Conservation (phyloP, 768 basidiomycete species). For the Pholiota microspora region DNA sequence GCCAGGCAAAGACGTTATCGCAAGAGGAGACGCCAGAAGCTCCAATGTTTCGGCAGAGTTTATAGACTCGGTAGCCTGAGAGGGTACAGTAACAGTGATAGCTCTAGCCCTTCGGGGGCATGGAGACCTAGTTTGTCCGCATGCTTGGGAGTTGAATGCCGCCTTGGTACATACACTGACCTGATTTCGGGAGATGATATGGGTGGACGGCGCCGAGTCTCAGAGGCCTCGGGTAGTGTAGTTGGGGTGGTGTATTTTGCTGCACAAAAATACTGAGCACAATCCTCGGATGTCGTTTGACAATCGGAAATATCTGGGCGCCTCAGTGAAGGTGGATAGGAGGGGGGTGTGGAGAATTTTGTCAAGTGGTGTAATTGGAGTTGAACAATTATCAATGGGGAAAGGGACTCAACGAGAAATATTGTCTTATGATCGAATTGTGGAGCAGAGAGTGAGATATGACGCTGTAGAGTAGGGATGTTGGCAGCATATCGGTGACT, state of each 20-base stretch:
- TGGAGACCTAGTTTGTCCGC: background rate
- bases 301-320: background rate
- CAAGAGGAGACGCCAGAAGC: slow-evolving; percentile 2
- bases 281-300: background rate
- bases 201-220: slow-evolving; percentile 5
- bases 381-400: background rate
- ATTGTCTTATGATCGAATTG: too few relatives aligned
- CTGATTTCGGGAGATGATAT: slow-evolving; percentile 8
- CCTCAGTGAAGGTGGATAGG: slow-evolving; percentile 7
- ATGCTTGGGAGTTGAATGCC: slow-evolving; percentile 11
- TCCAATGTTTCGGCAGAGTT: background rate
- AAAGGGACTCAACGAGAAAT: background rate
- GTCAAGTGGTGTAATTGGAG: slow-evolving; percentile 10
- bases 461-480: slow-evolving; percentile 1
- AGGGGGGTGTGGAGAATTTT: slow-evolving; percentile 13
- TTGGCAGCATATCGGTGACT: background rate
- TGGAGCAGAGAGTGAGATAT: background rate
- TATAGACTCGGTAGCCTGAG: too few relatives aligned
- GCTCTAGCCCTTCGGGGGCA: background rate
- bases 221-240: background rate
- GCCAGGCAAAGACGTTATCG: background rate
- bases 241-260: background rate
- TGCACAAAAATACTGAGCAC: background rate
- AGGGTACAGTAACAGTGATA: background rate
- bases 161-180: slow-evolving; percentile 10